Base-by-base conservation (phyloP, 495 filamentous ascomycete species). In the Aspergillus campestris region DNA sequence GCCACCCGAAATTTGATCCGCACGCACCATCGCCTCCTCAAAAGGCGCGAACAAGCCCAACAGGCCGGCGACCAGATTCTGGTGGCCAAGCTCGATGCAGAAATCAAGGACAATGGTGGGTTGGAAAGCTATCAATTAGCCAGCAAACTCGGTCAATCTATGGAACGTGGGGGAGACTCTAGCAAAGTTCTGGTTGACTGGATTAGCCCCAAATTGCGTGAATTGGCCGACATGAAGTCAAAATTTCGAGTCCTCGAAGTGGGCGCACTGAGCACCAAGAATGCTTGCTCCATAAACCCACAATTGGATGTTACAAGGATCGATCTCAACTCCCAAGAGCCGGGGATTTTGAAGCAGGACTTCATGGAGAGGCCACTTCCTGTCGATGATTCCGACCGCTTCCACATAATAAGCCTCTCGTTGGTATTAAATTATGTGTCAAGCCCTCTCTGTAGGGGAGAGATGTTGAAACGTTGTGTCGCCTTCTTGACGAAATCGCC, bases 371-470 rank as follows among this genome's bases (percentile, higher is more conserved):
- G 87, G 31, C 86, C 89, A 6, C 63, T 92, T 12, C 91, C 91
- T 0, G 43, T 40, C 7, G 55, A 66, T 40, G 70, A 76, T 29
- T 61, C 68, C 0, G 82, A 91, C 35, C 67, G 65, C 28, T 97
- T 96, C 58, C 84, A 99, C 58, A 72, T 95, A 35, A 82, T 99
- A 56, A 92, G 86, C 50, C 75, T 99, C n/a, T 94, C 87, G 1
- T 70, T 99, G 40, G 94, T 99, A 7, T 73, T 99, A 14, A 99
- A 99, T 64, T 99, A 86, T 58, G 89, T 96, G 18, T 82, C 89
- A 8, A 77, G 86, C 50, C 72, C 87, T 10, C 65, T 60, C n/a
- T 76, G 68, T 13, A 75, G 89, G 51, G 92, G 92, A 8, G 80
- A 86, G 47, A 99, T 99, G 92, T 75, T 99, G 43, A 74, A 76